Evolutionary conservation across 345 rosid species (phyloP).

Genomic region (Geranium rotundifolium): DNA sequence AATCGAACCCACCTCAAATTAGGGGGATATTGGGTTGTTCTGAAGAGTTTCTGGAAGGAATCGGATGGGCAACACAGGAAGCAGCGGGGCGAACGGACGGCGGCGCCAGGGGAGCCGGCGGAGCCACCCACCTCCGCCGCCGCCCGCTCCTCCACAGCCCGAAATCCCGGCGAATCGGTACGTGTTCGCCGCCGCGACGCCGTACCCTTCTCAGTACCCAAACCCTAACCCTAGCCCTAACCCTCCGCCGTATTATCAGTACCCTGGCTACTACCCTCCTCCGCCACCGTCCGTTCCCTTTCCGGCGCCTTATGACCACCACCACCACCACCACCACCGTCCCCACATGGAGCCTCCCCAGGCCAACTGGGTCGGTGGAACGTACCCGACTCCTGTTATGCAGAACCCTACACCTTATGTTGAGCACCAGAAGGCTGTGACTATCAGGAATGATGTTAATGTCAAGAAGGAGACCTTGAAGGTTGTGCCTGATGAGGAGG

Average conservation of each 20-base stretch:
- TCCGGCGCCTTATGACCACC: constrained; percentile 18
- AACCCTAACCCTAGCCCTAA: no score
- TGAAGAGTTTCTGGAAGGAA: not conserved
- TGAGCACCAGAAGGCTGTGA: constrained; percentile 46
- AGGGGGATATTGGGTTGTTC: no score
- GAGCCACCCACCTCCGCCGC: constrained; percentile 9
- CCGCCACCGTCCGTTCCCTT: constrained; percentile 13
- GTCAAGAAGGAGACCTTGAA: constrained; percentile 35
- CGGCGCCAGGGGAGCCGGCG: constrained; percentile 24
- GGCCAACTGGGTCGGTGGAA: constrained; percentile 19
- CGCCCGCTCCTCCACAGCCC: constrained; percentile 11
- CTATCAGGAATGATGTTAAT: constrained; percentile 39
- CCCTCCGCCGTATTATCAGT: constrained; percentile 6
- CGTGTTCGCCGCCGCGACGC: constrained; percentile 30
- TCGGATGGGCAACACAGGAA: constrained; percentile 21
- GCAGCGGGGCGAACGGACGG: constrained; percentile 12
- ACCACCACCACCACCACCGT: not conserved
- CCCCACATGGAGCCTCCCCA: not conserved
- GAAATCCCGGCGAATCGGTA: constrained; percentile 22
- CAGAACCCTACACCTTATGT: constrained; percentile 20
- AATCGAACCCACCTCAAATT: no score
- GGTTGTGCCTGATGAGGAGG: constrained; percentile 28
- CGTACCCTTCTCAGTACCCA: constrained; percentile 32
- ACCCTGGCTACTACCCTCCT: constrained; percentile 18
- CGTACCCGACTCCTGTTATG: constrained; percentile 10